These are phyloP conservation scores for Hypomontagnella submonticulosa DNA, from an alignment of 495 filamentous ascomycete species.

Conservation along the genomic window DNA sequence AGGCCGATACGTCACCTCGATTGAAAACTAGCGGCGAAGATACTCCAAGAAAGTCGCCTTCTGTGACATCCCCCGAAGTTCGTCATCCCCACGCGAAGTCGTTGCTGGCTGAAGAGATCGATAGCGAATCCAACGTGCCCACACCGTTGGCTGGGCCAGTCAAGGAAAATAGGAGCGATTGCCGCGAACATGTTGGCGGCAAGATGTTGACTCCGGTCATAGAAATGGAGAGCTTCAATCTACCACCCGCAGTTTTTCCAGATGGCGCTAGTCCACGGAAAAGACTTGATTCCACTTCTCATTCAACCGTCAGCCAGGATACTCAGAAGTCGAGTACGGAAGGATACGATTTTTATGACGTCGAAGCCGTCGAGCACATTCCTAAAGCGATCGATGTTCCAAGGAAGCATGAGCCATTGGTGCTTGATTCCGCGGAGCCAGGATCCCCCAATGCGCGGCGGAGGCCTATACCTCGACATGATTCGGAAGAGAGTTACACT, in stretches of 20 bases:
- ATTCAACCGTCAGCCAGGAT: slow-evolving; percentile 55
- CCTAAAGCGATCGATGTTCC: slow-evolving; percentile 56
- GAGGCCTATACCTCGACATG: slow-evolving; percentile 66
- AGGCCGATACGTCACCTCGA: slow-evolving; percentile 22
- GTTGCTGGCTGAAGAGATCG: slow-evolving; percentile 64
- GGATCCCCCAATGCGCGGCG: slow-evolving; percentile 41
- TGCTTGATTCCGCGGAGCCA: slow-evolving; percentile 47
- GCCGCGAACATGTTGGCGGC: slow-evolving; percentile 31
- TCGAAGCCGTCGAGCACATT: slow-evolving; percentile 60
- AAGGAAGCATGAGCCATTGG: slow-evolving; percentile 42
- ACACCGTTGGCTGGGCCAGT: slow-evolving; percentile 81
- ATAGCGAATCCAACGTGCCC: slow-evolving; percentile 79
- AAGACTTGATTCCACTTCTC: slow-evolving; percentile 57
- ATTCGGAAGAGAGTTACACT: slow-evolving; percentile 80
- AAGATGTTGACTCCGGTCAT: slow-evolving; percentile 54
- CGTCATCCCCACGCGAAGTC: slow-evolving; percentile 45
- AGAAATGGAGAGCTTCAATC: slow-evolving; percentile 55
- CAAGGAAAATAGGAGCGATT: slow-evolving; percentile 55
- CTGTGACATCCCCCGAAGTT: slow-evolving; percentile 45
- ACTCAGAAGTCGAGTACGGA: slow-evolving; percentile 60
- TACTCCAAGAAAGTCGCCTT: slow-evolving; percentile 52
- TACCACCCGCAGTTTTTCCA: slow-evolving; percentile 53
- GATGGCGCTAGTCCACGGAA: slow-evolving; percentile 45
- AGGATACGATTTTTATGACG: slow-evolving; percentile 68
- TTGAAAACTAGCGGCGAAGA: slow-evolving; percentile 42